Conservation (phyloP, 768 basidiomycete species). For the Daedalea quercina region DNA sequence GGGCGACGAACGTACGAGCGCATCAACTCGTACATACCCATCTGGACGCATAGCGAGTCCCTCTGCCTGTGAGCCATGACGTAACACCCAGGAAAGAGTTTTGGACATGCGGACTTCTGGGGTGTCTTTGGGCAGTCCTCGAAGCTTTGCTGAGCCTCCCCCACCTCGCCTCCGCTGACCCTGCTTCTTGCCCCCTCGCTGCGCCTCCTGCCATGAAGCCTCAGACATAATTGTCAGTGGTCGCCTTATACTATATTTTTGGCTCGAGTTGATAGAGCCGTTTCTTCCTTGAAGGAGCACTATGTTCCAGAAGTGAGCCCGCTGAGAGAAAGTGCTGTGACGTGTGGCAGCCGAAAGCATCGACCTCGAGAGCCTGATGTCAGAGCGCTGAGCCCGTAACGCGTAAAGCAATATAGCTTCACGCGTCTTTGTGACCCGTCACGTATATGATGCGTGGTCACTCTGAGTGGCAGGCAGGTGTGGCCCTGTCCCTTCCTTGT, state of each 20-base stretch:
- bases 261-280: too few relatives aligned
- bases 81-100: conserved; percentile 84
- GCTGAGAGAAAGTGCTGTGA: too few relatives aligned
- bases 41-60: conserved; percentile 72
- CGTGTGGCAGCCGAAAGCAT: too few relatives aligned
- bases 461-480: not conserved
- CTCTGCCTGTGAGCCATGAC: conserved; percentile 80
- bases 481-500: not conserved
- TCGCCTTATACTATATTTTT: not conserved
- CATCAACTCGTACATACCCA: conserved; percentile 77
- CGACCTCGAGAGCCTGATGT: too few relatives aligned
- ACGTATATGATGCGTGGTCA: not conserved
- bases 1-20: conserved; percentile 62
- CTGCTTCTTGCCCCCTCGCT: not conserved
- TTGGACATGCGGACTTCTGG: conserved; percentile 74
- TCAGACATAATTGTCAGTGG: not conserved
- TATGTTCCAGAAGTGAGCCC: too few relatives aligned
- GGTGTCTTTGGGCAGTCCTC: conserved; percentile 54
- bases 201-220: not conserved
- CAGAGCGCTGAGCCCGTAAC: too few relatives aligned
- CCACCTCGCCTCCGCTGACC: conserved; percentile 6
- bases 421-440: not conserved
- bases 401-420: not conserved
- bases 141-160: conserved; percentile 37
- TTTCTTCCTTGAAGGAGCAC: too few relatives aligned